phyloP scores from a whole-genome alignment of 108 stramenopile species.

The Asterionellopsis glacialis region DNA sequence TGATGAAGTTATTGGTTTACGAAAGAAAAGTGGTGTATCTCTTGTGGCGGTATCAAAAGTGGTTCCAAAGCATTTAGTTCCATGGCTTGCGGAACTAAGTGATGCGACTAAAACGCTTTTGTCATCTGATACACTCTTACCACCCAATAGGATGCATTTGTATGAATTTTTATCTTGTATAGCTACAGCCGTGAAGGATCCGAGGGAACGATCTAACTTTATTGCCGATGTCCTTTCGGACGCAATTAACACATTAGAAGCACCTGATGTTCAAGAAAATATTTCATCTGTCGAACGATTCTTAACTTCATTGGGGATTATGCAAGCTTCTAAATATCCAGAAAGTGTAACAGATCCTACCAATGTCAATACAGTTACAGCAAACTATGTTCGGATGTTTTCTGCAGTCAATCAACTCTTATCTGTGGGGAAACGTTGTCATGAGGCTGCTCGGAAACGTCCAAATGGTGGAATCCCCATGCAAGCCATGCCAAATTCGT shows the following conservation, averaged over 20 bases:
- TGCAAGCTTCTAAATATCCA: constrained; percentile 55
- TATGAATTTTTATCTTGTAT: constrained; percentile 86
- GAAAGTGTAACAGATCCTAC: constrained; percentile 55
- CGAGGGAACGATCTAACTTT: constrained; percentile 62
- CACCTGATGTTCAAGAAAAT: constrained; percentile 42
- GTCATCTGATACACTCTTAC: constrained; percentile 53
- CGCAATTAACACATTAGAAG: constrained; percentile 52
- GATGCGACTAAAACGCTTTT: constrained; percentile 60
- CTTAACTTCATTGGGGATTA: constrained; percentile 55
- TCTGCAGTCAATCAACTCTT: constrained; percentile 80
- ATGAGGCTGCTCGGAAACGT: constrained; percentile 77
- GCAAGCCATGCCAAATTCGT: constrained; percentile 8
- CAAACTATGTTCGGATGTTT: constrained; percentile 49
- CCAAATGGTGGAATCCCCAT: constrained; percentile 44
- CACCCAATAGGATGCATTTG: constrained; percentile 80
- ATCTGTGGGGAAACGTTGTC: constrained; percentile 83
- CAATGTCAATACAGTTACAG: constrained; percentile 57
- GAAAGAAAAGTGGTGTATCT: constrained; percentile 76
- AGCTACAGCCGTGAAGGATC: constrained; percentile 80
- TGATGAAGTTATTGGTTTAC: constrained; percentile 58
- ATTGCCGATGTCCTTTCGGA: constrained; percentile 73
- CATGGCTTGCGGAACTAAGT: constrained; percentile 76
- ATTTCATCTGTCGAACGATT: constrained; percentile 55
- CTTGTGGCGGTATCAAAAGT: constrained; percentile 72
- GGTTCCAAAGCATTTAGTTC: constrained; percentile 76